These are phyloP conservation scores for Camellia granthamiana DNA, from an alignment of 148 eudicot genomes.

Conservation along the genomic window DNA sequence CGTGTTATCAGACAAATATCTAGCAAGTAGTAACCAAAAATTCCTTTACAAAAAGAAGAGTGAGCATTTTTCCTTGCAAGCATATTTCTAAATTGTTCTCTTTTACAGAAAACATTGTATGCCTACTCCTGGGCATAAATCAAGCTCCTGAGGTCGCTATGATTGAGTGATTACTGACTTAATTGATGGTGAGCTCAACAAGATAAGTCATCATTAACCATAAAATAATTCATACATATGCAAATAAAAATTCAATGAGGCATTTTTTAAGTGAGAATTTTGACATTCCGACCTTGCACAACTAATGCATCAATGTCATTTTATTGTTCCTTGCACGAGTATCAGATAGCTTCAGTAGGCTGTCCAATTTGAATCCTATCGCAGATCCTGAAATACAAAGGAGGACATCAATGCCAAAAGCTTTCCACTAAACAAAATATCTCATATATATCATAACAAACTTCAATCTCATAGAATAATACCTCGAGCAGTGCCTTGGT, in stretches of 20 bases:
- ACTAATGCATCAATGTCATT: constrained; percentile 97
- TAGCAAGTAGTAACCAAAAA: background rate
- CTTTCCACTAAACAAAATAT: constrained; percentile 7
- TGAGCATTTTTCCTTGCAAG: background rate
- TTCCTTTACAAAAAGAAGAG: background rate
- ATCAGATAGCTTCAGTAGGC: constrained; percentile 95
- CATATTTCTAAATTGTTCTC: background rate
- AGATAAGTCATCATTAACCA: background rate
- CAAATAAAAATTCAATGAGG: background rate
- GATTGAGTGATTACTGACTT: background rate
- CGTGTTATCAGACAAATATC: background rate
- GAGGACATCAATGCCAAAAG: constrained; percentile 3
- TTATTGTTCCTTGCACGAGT: constrained; percentile 96
- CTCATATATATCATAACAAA: background rate
- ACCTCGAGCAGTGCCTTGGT: constrained; percentile 99
- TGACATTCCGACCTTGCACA: constrained; percentile 68
- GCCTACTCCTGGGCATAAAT: background rate
- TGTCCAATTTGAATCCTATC: constrained; percentile 93
- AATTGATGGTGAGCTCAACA: background rate
- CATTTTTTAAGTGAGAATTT: background rate
- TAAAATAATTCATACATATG: constrained; percentile 1
- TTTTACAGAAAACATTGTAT: background rate
- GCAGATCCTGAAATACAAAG: constrained; percentile 68
- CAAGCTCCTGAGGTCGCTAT: background rate
- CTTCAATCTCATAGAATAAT: constrained; percentile 17